phyloP scores from a whole-genome alignment of 257 asterid genomes.

The Leonotis leonurus region DNA sequence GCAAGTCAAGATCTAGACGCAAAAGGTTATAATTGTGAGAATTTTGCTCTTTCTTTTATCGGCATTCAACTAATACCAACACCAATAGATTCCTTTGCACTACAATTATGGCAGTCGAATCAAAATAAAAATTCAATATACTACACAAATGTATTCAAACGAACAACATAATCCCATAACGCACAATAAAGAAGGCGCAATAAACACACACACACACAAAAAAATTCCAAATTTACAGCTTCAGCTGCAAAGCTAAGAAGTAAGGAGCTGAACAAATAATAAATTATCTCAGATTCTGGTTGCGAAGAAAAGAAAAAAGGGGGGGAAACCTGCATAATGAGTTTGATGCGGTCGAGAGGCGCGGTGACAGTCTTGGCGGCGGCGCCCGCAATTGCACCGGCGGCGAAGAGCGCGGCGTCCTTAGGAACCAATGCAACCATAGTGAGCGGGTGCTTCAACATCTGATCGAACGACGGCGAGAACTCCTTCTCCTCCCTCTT shows the following conservation, averaged over 20 bases:
- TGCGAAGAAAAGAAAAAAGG: neutral
- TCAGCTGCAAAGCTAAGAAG: no score
- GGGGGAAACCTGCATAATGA: constrained; percentile 89
- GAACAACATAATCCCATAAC: constrained; percentile 1
- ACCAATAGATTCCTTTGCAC: neutral
- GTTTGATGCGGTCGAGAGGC: constrained; percentile 92
- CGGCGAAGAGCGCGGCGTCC: constrained; percentile 78
- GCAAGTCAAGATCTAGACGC: neutral
- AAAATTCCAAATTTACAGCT: no score
- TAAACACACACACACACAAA: no score
- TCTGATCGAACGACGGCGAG: constrained; percentile 57
- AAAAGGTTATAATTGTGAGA: neutral
- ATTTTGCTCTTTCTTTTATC: neutral
- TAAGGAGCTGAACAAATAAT: no score
- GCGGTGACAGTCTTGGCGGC: constrained; percentile 88
- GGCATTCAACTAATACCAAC: no score
- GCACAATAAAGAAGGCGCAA: neutral
- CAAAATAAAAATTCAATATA: neutral
- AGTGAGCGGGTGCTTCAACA: constrained; percentile 68
- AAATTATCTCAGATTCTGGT: neutral
- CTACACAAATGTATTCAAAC: neutral
- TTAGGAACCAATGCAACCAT: constrained; percentile 70
- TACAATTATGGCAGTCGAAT: neutral
- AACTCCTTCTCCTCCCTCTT: constrained; percentile 45
- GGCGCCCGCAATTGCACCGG: constrained; percentile 93